These are phyloP conservation scores for Aspergillus diversus DNA, from an alignment of 495 filamentous ascomycete genomes.

Conservation along the genomic window DNA sequence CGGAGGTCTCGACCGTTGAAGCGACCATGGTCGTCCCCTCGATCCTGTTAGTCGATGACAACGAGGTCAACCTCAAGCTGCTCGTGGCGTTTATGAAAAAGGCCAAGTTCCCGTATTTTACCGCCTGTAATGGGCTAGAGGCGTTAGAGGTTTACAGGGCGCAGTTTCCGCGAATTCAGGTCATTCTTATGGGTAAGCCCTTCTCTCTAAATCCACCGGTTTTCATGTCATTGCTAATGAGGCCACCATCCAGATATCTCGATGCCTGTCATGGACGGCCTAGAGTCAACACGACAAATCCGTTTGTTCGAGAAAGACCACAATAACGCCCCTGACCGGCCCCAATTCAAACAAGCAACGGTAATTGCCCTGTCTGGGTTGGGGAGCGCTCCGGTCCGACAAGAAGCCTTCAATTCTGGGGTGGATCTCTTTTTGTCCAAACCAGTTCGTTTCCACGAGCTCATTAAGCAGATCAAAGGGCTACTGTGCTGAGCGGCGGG, in stretches of 20 bases:
- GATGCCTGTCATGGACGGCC: constrained; percentile 25
- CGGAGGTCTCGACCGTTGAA: constrained; percentile 7
- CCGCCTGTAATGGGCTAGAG: constrained; percentile 17
- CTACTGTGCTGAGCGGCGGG: neutral
- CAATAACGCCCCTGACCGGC: neutral
- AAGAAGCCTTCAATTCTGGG: constrained; percentile 19
- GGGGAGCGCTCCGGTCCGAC: constrained; percentile 11
- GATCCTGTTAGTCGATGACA: constrained; percentile 22
- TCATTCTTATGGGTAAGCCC: constrained; percentile 20
- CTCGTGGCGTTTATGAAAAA: constrained; percentile 22
- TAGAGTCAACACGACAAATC: constrained; percentile 20
- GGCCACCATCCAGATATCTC: constrained; percentile 14
- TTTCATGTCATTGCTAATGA: too few relatives aligned
- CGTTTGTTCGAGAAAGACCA: constrained; percentile 16
- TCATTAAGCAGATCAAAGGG: constrained; percentile 15
- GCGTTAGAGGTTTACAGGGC: constrained; percentile 17
- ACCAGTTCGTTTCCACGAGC: constrained; percentile 13
- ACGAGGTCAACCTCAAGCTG: constrained; percentile 20
- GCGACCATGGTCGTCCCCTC: constrained; percentile 3
- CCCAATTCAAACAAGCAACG: constrained; percentile 6
- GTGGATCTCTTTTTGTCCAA: constrained; percentile 20
- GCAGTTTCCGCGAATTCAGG: constrained; percentile 7
- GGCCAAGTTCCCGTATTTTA: constrained; percentile 1
- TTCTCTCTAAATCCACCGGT: too few relatives aligned
- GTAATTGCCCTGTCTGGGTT: constrained; percentile 17